Evolutionary conservation across 2,329 filamentous ascomycete species (phyloP).

Genomic region (Purpureocillium lavendulum): DNA sequence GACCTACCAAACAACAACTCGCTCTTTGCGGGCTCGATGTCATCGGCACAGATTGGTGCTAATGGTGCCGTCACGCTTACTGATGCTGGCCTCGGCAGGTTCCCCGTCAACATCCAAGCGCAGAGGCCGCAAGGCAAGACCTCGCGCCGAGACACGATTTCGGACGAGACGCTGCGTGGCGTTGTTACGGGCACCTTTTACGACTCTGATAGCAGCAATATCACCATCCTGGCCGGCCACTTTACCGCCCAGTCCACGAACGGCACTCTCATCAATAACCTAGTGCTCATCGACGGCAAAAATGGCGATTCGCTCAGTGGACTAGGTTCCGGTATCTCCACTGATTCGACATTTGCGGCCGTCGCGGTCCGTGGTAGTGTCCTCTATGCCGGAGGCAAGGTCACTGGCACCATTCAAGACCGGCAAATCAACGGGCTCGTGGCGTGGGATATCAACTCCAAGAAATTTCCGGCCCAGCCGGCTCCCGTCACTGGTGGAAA

Average conservation of each 20-base stretch:
- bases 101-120: conserved; percentile 48
- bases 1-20: conserved; percentile 53
- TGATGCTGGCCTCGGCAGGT: conserved; percentile 40
- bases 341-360: conserved; percentile 66
- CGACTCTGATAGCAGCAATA: conserved; percentile 58
- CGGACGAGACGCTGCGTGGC: conserved; percentile 44
- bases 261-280: conserved; percentile 66
- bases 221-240: conserved; percentile 82
- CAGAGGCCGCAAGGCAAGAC: conserved; percentile 20
- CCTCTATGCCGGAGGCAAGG: conserved; percentile 74
- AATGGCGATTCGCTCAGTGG: conserved; percentile 60
- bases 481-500: conserved; percentile 63
- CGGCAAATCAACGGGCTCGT: conserved; percentile 64
- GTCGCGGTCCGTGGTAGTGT: conserved; percentile 58
- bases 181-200: conserved; percentile 78
- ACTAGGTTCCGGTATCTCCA: conserved; percentile 55
- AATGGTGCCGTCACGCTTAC: conserved; percentile 64
- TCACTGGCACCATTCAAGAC: conserved; percentile 62
- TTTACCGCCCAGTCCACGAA: conserved; percentile 66
- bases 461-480: conserved; percentile 62
- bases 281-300: conserved; percentile 75
- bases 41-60: conserved; percentile 64
- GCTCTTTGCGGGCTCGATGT: conserved; percentile 77
- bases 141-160: conserved; percentile 37
- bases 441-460: conserved; percentile 64